Conservation (phyloP, 345 rosid genomes). For the Lenwebbia sp. region DNA sequence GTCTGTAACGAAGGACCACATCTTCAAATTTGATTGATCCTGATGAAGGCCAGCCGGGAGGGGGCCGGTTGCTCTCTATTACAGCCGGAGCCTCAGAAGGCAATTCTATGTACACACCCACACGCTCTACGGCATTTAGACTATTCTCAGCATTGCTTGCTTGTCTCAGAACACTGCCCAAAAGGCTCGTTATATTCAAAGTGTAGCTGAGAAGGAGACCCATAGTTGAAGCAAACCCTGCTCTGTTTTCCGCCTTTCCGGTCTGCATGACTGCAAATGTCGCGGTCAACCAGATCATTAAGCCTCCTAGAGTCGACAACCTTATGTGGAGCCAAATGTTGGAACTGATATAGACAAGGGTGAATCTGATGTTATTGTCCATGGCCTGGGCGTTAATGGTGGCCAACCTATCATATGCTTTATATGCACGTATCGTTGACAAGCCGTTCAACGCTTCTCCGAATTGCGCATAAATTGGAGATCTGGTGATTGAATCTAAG, state of each 20-base stretch:
- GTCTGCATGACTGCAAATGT: slow-evolving; percentile 85
- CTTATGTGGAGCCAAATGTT: slow-evolving; percentile 88
- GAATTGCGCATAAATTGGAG: slow-evolving; percentile 88
- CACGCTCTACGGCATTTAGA: slow-evolving; percentile 90
- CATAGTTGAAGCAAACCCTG: slow-evolving; percentile 75
- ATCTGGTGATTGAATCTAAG: slow-evolving; percentile 77
- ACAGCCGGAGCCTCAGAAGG: slow-evolving; percentile 74
- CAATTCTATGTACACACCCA: slow-evolving; percentile 73
- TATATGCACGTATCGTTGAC: slow-evolving; percentile 80
- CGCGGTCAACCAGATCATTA: slow-evolving; percentile 94
- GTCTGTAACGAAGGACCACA: slow-evolving; percentile 73
- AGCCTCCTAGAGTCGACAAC: slow-evolving; percentile 72
- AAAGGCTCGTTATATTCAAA: slow-evolving; percentile 59
- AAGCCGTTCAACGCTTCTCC: slow-evolving; percentile 96
- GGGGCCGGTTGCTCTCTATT: slow-evolving; percentile 56
- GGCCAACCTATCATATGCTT: slow-evolving; percentile 83
- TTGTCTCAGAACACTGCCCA: slow-evolving; percentile 75
- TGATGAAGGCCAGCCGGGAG: slow-evolving; percentile 77
- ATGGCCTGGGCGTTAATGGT: slow-evolving; percentile 61
- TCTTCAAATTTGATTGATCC: slow-evolving; percentile 76
- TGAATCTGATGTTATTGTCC: slow-evolving; percentile 93
- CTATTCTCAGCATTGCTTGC: slow-evolving; percentile 96
- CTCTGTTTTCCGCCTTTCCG: slow-evolving; percentile 51
- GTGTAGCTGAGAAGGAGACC: slow-evolving; percentile 94
- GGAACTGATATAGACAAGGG: slow-evolving; percentile 61